A percentile compares a stretch with the other conserved stretches of the same genome.
Evolutionary conservation across 805 yeast genomes (phyloP).

Genomic region (Pichia pseudocactophila): DNA sequence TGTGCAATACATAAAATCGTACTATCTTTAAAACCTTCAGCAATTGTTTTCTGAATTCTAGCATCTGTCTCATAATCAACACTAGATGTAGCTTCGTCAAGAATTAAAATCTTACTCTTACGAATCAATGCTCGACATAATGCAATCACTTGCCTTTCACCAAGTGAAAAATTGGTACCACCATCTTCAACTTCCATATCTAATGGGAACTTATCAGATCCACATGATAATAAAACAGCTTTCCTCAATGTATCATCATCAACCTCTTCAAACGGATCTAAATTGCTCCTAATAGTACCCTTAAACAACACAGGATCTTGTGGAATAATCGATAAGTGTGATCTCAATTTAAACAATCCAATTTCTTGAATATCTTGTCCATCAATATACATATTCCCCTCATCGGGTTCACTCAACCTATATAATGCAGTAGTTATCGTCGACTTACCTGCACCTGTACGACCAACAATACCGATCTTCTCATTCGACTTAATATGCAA

Average conservation of each 20-base stretch:
- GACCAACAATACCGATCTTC: slow-evolving; percentile 79
- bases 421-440: slow-evolving; percentile 59
- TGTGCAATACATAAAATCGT: slow-evolving; percentile 87
- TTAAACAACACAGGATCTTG: slow-evolving; percentile 83
- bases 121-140: slow-evolving; percentile 77
- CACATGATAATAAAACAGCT: slow-evolving; percentile 44
- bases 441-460: slow-evolving; percentile 84
- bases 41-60: slow-evolving; percentile 66
- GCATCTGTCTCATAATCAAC: slow-evolving; percentile 85
- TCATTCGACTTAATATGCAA: slow-evolving; percentile 44
- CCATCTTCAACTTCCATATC: slow-evolving; percentile 50
- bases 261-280: slow-evolving; percentile 63
- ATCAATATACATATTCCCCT: slow-evolving; percentile 57
- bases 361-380: slow-evolving; percentile 54
- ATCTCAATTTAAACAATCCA: slow-evolving; percentile 62
- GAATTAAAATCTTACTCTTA: slow-evolving; percentile 62
- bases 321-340: slow-evolving; percentile 74
- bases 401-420: slow-evolving; percentile 48
- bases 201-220: slow-evolving; percentile 28
- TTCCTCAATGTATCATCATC: slow-evolving; percentile 60
- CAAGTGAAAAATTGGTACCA: slow-evolving; percentile 64
- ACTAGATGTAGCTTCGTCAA: slow-evolving; percentile 77
- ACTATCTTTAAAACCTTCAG: slow-evolving; percentile 54
- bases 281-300: slow-evolving; percentile 66
- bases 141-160: slow-evolving; percentile 72